phyloP scores from a whole-genome alignment of 768 basidiomycete species.

The Cystofilobasidium capitatum region DNA sequence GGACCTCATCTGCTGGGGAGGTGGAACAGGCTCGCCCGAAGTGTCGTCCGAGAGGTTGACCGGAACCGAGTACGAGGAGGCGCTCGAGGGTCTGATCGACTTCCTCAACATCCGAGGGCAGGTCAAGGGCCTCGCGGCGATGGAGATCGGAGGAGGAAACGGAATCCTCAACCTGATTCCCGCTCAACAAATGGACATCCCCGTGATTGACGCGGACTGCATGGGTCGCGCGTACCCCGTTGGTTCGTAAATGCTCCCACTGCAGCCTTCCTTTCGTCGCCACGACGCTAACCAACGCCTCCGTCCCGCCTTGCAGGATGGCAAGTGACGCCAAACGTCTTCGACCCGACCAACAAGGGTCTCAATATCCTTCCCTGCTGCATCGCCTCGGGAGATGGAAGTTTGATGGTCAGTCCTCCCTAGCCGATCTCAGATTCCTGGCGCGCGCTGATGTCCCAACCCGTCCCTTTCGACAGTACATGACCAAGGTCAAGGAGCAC shows the following conservation, averaged over 20 bases:
- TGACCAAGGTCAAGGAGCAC: not conserved
- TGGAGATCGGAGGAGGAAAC: slow-evolving; percentile 46
- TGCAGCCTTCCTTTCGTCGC: too few species aligned
- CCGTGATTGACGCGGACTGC: slow-evolving; percentile 40
- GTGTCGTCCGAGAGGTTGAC: slow-evolving; percentile 24
- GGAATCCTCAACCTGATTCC: slow-evolving; percentile 37
- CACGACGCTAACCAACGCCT: slow-evolving; percentile 13
- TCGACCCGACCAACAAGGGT: slow-evolving; percentile 33
- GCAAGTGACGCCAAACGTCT: slow-evolving; percentile 51
- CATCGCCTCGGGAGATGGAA: not conserved
- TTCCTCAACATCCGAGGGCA: not conserved
- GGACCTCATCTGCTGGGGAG: slow-evolving; percentile 43
- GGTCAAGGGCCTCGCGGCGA: not conserved
- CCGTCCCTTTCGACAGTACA: not conserved
- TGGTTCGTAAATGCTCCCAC: slow-evolving; percentile 28
- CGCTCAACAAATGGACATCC: slow-evolving; percentile 28
- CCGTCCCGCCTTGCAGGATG: slow-evolving; percentile 52
- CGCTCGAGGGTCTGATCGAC: not conserved
- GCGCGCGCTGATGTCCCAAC: not conserved
- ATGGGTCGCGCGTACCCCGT: slow-evolving; percentile 40
- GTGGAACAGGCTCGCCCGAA: slow-evolving; percentile 32
- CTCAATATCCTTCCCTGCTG: not conserved
- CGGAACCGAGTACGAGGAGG: slow-evolving; percentile 23
- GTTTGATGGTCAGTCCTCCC: not conserved
- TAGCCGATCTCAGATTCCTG: too few species aligned